Conservation (phyloP, 2,329 filamentous ascomycete genomes). For the Microdochium nivale region DNA sequence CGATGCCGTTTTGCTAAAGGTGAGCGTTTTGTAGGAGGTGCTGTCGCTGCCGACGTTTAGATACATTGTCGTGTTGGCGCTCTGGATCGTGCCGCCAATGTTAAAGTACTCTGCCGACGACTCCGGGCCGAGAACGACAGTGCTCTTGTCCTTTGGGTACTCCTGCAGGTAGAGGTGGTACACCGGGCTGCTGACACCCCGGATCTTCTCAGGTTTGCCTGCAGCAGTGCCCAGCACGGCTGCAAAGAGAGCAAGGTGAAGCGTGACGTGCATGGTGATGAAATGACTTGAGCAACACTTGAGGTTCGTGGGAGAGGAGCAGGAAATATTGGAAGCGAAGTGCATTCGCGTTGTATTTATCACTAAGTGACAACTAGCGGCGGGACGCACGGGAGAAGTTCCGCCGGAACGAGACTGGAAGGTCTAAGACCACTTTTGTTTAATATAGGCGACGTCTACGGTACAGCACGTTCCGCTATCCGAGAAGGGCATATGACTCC, state of each 20-base stretch:
- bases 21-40: constrained; percentile 43
- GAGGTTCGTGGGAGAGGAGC: too few species aligned
- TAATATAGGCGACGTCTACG: too few species aligned
- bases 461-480: too few species aligned
- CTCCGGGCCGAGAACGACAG: constrained; percentile 43
- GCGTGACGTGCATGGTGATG: neutral
- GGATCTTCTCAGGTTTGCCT: constrained; percentile 38
- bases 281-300: too few species aligned
- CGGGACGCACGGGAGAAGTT: too few species aligned
- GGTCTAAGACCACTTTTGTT: too few species aligned
- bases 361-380: too few species aligned
- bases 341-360: too few species aligned
- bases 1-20: constrained; percentile 28
- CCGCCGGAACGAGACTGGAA: too few species aligned
- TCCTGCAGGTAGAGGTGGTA: constrained; percentile 45
- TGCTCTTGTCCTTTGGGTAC: constrained; percentile 28
- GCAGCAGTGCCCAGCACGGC: constrained; percentile 8
- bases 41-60: constrained; percentile 35
- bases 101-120: constrained; percentile 36
- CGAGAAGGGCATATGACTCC: too few species aligned
- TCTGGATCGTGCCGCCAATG: constrained; percentile 39
- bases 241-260: neutral
- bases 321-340: too few species aligned
- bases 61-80: constrained; percentile 35
- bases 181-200: constrained; percentile 38